phyloP scores from a whole-genome alignment of 2,329 filamentous ascomycete genomes.

The Trichoderma sp. region DNA sequence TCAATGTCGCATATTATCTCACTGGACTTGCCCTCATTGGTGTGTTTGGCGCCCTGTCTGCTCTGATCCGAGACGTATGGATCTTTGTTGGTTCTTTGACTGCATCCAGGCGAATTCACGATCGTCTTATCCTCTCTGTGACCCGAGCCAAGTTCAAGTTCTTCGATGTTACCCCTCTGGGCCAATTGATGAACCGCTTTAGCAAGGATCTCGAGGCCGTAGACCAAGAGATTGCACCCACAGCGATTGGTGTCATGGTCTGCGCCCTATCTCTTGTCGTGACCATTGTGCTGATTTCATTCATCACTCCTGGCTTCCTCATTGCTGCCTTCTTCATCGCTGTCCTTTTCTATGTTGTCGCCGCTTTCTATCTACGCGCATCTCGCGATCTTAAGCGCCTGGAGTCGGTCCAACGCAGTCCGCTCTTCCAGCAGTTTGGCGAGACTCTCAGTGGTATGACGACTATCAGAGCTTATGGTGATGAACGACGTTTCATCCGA shows the following conservation, averaged over 20 bases:
- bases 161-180: constrained; percentile 93
- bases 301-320: constrained; percentile 87
- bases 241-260: constrained; percentile 74
- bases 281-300: constrained; percentile 81
- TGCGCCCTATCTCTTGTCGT: constrained; percentile 68
- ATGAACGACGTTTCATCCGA: constrained; percentile 86
- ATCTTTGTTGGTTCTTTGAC: constrained; percentile 89
- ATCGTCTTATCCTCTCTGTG: constrained; percentile 71
- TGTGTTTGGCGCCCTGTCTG: constrained; percentile 71
- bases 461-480: constrained; percentile 93
- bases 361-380: constrained; percentile 82
- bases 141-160: constrained; percentile 93
- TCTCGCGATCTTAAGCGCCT: constrained; percentile 95
- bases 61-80: constrained; percentile 78
- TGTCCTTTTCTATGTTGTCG: constrained; percentile 75
- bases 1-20: constrained; percentile 82
- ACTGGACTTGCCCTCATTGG: constrained; percentile 78
- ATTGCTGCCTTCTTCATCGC: constrained; percentile 84
- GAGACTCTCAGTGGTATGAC: constrained; percentile 93
- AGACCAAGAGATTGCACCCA: constrained; percentile 91
- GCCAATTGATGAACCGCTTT: constrained; percentile 97
- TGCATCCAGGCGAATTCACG: constrained; percentile 82
- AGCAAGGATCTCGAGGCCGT: constrained; percentile 95
- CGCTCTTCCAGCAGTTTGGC: constrained; percentile 95
- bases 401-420: constrained; percentile 90